Evolutionary conservation across 257 asterid genomes (phyloP), one percentile per base, ranked within the genome.

Genomic region (Solanum gracilifrons): DNA sequence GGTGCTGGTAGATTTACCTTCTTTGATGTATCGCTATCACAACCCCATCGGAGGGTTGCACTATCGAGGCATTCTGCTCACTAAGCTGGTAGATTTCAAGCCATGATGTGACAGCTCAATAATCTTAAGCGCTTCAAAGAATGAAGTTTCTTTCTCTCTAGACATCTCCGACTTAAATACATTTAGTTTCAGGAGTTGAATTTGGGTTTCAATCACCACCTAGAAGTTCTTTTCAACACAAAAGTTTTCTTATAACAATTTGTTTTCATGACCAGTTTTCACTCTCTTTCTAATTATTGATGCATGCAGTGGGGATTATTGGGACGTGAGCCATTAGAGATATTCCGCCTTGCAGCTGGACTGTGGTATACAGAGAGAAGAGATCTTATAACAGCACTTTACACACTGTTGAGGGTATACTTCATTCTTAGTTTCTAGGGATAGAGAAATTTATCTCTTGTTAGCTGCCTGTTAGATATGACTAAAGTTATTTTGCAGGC

Each of bases 351-450:
- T 86, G 95, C 94, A 85, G 97, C 94, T 7, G 99, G 99, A 69
- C 95, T 94, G 87, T 97, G 99, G 99, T 97, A 95, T 92, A 93
- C 98, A 7, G 98, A 96, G 92, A 94, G 99, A 90, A 90, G 98
- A 91, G 98, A 96, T 89, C 91, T 97, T 75, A 92, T 97, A 29
- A 94, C 98, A n/a, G 95, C 98, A 88, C 85, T 97, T 90, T 95
- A 91, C 93, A 93, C 91, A 77, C 90, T 97, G 86, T 87, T 95
- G 73, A 92, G 97, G 98, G 99, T 97, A 97, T 87, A 36, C 69
- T 88, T 89, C 87, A 7, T 84, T 92, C 88, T 86, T 86, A 43
- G 82, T 89, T 85, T 87, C 32, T 46, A 66, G 25, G 58, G 83
- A 39, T 39, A 16, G 13, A 21, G 46, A 36, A 32, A 33, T 83